Conservation (phyloP, 192 early-diverging fungal genomes). For the Linnemannia zychae region DNA sequence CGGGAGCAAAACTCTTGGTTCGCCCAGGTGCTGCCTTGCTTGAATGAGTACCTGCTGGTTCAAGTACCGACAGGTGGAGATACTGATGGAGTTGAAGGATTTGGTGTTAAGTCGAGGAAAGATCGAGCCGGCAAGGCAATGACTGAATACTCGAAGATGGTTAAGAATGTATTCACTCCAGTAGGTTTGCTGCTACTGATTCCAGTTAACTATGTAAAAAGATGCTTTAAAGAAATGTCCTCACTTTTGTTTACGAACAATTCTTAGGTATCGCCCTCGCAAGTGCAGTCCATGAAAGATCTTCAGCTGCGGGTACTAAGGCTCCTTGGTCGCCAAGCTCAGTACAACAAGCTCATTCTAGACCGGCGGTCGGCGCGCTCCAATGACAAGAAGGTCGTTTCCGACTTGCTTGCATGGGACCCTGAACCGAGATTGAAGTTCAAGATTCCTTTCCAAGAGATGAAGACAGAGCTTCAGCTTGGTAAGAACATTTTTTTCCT, state of each 20-base stretch:
- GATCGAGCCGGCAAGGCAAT: background rate
- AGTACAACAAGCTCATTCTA: conserved; percentile 64
- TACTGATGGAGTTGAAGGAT: conserved; percentile 13
- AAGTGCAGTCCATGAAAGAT: conserved; percentile 57
- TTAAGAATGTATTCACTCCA: conserved; percentile 6
- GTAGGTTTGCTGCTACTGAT: background rate
- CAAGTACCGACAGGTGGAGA: conserved; percentile 47
- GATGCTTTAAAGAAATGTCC: background rate
- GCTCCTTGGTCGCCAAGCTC: conserved; percentile 76
- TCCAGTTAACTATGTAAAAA: background rate
- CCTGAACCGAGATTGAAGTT: conserved; percentile 68
- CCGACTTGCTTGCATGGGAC: conserved; percentile 76
- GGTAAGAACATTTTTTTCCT: conserved; percentile 58
- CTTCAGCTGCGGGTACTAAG: conserved; percentile 73
- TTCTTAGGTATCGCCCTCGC: conserved; percentile 25
- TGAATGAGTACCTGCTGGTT: conserved; percentile 77
- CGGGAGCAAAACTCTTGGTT: conserved; percentile 47
- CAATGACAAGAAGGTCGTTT: conserved; percentile 19
- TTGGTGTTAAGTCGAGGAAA: conserved; percentile 2
- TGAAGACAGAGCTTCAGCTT: conserved; percentile 72
- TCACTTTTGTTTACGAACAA: background rate
- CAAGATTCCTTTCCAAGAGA: conserved; percentile 77
- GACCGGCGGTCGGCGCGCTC: background rate
- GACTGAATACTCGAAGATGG: conserved; percentile 25
- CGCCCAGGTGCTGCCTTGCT: conserved; percentile 66